phyloP scores from a whole-genome alignment of 257 asterid genomes.

The Parsonsia alboflavescens region DNA sequence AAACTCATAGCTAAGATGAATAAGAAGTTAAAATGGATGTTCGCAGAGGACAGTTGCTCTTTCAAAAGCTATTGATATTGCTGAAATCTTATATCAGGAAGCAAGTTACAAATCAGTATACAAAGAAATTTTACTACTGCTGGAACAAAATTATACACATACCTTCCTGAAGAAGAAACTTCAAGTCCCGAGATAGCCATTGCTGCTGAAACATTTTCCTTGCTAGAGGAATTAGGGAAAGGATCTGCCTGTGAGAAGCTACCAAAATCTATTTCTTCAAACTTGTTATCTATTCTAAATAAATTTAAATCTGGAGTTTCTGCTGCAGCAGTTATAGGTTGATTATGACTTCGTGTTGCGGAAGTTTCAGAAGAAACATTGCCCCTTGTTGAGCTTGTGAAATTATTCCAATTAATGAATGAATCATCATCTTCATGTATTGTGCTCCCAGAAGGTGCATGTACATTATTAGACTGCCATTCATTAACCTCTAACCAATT shows the following conservation, averaged over 20 bases:
- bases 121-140: not conserved
- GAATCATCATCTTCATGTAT: constrained; percentile 29
- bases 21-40: not conserved
- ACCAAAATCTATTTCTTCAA: constrained; percentile 39
- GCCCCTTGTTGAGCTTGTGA: constrained; percentile 43
- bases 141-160: not conserved
- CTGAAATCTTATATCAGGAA: not conserved
- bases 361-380: constrained; percentile 38
- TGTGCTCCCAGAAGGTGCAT: constrained; percentile 19
- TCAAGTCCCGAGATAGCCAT: constrained; percentile 26
- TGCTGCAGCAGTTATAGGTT: constrained; percentile 27
- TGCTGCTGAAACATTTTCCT: constrained; percentile 27
- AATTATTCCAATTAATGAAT: constrained; percentile 65
- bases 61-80: not conserved
- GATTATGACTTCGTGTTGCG: constrained; percentile 28
- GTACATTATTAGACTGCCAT: constrained; percentile 29
- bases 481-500: constrained; percentile 54
- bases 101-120: not conserved
- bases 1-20: not conserved
- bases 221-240: constrained; percentile 33
- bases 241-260: constrained; percentile 42
- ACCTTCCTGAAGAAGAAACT: constrained; percentile 51
- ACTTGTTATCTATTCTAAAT: constrained; percentile 31
- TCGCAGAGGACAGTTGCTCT: not conserved
- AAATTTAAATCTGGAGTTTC: constrained; percentile 36